Percentiles rank a stretch among this genome's conserved stretches.
These are phyloP conservation scores for Heliamphora exappendiculata DNA, from an alignment of 148 eudicot genomes.

Conservation along the genomic window DNA sequence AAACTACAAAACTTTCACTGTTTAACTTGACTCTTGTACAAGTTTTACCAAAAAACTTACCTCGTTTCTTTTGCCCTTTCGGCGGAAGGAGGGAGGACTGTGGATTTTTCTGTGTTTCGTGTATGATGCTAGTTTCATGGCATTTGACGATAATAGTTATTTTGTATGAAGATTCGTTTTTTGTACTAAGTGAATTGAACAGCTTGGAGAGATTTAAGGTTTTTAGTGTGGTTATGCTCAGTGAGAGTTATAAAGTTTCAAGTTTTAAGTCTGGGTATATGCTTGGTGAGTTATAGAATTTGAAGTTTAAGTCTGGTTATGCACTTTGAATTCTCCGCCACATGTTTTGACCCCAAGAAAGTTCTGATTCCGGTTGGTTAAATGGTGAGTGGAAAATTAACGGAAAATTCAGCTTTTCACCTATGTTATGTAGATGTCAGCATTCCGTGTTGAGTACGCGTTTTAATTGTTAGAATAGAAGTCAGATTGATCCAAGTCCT, in stretches of 20 bases:
- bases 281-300: too few relatives aligned
- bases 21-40: too few relatives aligned
- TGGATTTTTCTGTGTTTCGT: not conserved
- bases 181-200: not conserved
- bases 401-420: not conserved
- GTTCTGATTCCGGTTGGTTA: not conserved
- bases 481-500: too few relatives aligned
- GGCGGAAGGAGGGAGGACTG: not conserved
- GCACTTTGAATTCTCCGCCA: not conserved
- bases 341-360: not conserved
- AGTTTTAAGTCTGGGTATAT: too few relatives aligned
- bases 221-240: too few relatives aligned
- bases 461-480: too few relatives aligned
- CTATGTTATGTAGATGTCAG: not conserved
- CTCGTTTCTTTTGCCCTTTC: not conserved
- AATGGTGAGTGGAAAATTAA: not conserved
- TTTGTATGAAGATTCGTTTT: not conserved
- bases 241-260: too few relatives aligned
- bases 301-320: too few relatives aligned
- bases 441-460: too few relatives aligned
- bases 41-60: not conserved
- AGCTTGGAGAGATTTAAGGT: not conserved
- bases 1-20: not conserved
- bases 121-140: not conserved
- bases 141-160: not conserved